Conservation (phyloP, 306 rosid species). For the Cucumis hystrix region DNA sequence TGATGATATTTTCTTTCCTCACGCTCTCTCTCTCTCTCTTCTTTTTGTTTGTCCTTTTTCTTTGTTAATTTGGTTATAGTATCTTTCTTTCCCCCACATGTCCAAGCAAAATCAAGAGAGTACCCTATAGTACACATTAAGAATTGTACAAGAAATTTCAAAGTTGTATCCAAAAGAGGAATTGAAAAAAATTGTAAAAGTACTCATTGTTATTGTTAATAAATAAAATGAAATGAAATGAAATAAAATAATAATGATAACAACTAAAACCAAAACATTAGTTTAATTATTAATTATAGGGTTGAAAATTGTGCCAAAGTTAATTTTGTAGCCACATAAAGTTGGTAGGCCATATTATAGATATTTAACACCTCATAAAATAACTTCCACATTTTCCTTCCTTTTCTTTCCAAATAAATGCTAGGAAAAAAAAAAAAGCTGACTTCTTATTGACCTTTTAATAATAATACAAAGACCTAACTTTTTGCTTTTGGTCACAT, state of each 20-base stretch:
- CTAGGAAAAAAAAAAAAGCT: not conserved
- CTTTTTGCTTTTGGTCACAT: not conserved
- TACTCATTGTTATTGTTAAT: not conserved
- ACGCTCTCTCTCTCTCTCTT: not conserved
- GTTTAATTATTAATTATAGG: not conserved
- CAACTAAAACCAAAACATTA: not conserved
- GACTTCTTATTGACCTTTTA: not conserved
- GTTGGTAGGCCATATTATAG: not conserved
- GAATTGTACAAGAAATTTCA: not conserved
- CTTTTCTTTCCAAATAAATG: not conserved
- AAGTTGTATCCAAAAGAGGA: slow-evolving; percentile 3
- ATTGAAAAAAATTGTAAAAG: not conserved
- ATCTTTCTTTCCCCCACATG: not conserved
- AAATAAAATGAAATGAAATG: no score
- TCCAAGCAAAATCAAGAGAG: not conserved
- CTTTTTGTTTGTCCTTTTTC: not conserved
- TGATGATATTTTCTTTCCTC: not conserved
- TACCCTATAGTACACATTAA: not conserved
- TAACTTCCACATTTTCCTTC: not conserved
- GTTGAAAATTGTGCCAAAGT: not conserved
- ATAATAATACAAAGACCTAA: not conserved
- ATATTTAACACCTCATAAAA: not conserved
- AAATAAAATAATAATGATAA: not conserved
- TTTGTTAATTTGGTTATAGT: not conserved
- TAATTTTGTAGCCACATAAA: not conserved